Base-by-base conservation (phyloP, 2,329 filamentous ascomycete species). In the Arthrobotrys conoides region DNA sequence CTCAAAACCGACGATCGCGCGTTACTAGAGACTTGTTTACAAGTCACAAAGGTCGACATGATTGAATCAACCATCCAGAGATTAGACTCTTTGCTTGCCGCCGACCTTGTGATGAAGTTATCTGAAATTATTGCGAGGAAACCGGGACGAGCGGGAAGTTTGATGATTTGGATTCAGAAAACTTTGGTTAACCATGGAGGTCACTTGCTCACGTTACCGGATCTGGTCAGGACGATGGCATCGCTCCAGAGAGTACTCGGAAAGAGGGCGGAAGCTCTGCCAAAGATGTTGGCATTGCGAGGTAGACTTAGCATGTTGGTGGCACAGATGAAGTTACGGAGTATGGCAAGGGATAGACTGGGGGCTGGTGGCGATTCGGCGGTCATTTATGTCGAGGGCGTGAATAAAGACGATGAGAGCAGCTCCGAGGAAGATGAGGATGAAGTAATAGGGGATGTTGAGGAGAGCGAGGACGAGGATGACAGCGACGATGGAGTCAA, bases 101-200 rank as follows among this genome's bases (percentile, higher is more conserved):
- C 90, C 41, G 88, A 87, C 6, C 88, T 99, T 9, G 89, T 99
- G 72, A 90, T 91, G 82, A 94, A 93, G 84, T 89, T 99, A 65
- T 93, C 96, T 8, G 92, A 96, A 81, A 89, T 94, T 76, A 89
- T 99, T 83, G 91, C 97, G 85, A 90, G 92, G 81, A 90, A 93
- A 53, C 96, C 96, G 0, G 96, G 95, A 2, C 90, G 96, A 69
- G 95, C 96, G 14, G 94, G 94, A 65, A 93, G 91, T 83, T 89
- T 99, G 36, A 94, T 97, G 88, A 90, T 92, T 16, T 99, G 96
- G 94, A 92, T 98, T 51, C 94, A 97, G 85, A 97, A 94, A 93
- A 95, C 93, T 0, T 89, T 97, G 69, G 90, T 97, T 38, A 91
- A 93, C 0, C 96, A 99, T 83, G 96, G 96, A 81, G 96, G 95